Base-by-base conservation (phyloP, 306 rosid species). In the Cucurbita maxima region DNA sequence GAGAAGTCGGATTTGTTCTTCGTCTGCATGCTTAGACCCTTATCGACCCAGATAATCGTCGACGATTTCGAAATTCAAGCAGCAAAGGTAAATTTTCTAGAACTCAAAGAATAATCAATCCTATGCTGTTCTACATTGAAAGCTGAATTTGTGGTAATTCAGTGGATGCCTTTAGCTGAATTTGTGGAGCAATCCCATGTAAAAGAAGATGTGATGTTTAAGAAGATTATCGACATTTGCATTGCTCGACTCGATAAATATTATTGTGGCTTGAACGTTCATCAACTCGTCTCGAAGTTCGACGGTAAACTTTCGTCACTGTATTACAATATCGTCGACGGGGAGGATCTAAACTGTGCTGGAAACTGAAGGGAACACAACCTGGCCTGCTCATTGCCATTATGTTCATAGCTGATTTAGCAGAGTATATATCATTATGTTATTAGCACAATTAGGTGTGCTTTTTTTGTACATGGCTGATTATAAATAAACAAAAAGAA, bases 101-200 rank as follows among this genome's bases (percentile, higher is more conserved):
- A 43, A 41, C 71, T 64, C 53, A n/a, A n/a, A 43, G 53, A 64
- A 20, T 8, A n/a, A n/a, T 8, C 34, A 63, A 1, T 16, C 71
- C 51, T 63, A 3, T n/a, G 34, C 8, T 63, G 71, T 63, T 50
- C 14, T 63, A 34, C 2, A 60, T 36, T 60, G 67, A 34, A 15
- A 60, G 45, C 20, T 60, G 3, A 36, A n/a, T 63, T 41, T 62
- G 2, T 56, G 53, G 47, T 40, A 44, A 58, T 76, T 83, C 85
- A 92, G 97, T 94, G 98, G 98, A 90, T 94, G 97, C 88, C 98
- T 5, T 76, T 94, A 9, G 85, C 72, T 63, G 97, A 94, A 79
- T 94, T 89, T 86, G 87, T 90, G 64, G 81, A 89, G 81, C 98
- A 94, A 81, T 92, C 95, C 37, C 82, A 86, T 0, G 84, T 94